Conservation (phyloP, 306 rosid species). For the Castanospermum australe region DNA sequence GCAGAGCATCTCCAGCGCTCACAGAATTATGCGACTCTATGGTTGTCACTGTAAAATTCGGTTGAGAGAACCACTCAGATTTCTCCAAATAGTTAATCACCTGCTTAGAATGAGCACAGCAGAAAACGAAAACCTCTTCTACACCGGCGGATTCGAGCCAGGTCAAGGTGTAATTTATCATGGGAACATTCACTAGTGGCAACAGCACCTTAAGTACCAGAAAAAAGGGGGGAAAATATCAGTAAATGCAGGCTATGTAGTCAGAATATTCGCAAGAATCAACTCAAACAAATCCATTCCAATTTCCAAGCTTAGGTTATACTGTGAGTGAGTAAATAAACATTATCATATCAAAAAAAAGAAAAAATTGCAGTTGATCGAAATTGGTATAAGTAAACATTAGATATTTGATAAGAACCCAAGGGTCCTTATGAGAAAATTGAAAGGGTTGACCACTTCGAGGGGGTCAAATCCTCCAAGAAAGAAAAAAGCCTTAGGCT, state of each 20-base stretch:
- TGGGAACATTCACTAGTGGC: slow-evolving; percentile 83
- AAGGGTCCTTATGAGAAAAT: too few relatives aligned
- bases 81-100: slow-evolving; percentile 77
- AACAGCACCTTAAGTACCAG: slow-evolving; percentile 60
- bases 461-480: too few relatives aligned
- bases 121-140: slow-evolving; percentile 93
- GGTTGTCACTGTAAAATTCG: slow-evolving; percentile 64
- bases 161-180: slow-evolving; percentile 84
- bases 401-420: too few relatives aligned
- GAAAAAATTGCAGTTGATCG: too few relatives aligned
- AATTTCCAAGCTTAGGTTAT: neutral
- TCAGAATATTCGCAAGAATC: too few relatives aligned
- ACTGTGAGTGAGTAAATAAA: too few relatives aligned
- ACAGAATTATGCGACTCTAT: slow-evolving; percentile 88
- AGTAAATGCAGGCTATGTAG: neutral
- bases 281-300: too few relatives aligned
- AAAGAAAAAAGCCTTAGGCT: too few relatives aligned
- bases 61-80: slow-evolving; percentile 81
- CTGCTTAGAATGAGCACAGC: slow-evolving; percentile 92
- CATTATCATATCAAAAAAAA: too few relatives aligned
- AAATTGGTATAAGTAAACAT: too few relatives aligned
- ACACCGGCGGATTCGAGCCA: slow-evolving; percentile 99
- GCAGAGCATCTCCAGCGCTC: slow-evolving; percentile 93
- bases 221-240: neutral
- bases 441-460: too few relatives aligned